Evolutionary conservation across 345 rosid genomes (phyloP), one percentile per base, ranked within the genome.

Genomic region (Alliaria petiolata): DNA sequence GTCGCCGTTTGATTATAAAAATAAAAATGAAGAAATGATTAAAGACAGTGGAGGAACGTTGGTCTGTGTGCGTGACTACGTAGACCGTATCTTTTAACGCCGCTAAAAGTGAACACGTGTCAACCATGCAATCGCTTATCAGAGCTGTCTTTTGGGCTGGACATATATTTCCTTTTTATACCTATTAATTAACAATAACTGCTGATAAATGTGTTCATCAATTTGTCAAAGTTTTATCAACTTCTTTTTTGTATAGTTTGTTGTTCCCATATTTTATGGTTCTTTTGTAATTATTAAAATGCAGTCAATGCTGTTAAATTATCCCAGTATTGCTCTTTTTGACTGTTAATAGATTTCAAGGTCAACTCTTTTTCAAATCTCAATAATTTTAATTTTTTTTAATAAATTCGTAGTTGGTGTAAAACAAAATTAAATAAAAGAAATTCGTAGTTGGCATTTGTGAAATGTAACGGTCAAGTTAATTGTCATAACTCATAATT

Each of bases 31-130:
- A 52, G 8, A 28, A 36, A 26, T 52, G 26, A 15, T 39, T 36
- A n/a, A 34, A 59, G n/a, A 49, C 10, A 49, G 20, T 3, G 42
- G 69, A 44, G 75, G 25, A 76, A 47, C 5, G 55, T 20, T 63
- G 31, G 55, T 50, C 45, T 69, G 76, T 47, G 65, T 38, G 75
- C 69, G 75, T 45, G 79, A 69, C 79, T 62, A 76, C 79, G 66
- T 69, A 69, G 70, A 62, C 55, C 59, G 57, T 68, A 67, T 68
- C 22, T 43, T 10, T 30, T 14, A 22, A 43, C 68, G 73, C 54
- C 68, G 68, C 73, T 74, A 42, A 39, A 15, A 16, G n/a, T 31
- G 34, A 4, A 47, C 80, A 70, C 76, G 80, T 76, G 80, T 76
- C 76, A 6, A 22, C 25, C 80, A 76, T 76, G 76, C 76, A 49